Evolutionary conservation across 306 rosid genomes (phyloP), one percentile per base, ranked within the genome.

Genomic region (Acacia crassicarpa): DNA sequence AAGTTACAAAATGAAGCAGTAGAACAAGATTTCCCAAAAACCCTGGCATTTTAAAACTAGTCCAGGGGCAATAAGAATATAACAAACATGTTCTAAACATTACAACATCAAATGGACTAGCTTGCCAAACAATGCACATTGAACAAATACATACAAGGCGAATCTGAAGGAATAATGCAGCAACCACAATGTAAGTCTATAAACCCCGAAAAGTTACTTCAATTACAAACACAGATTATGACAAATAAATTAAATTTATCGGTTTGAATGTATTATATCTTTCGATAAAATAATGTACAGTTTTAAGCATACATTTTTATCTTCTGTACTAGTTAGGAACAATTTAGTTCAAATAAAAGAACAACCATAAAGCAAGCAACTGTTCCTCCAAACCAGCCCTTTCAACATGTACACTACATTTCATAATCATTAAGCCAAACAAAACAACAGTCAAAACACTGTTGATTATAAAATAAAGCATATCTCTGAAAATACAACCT

Each of bases 401-500:
- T 35, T n/a, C 78, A n/a, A 35, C 67, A 75, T 33, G 70, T 48
- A 35, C 66, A 35, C 38, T 56, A 8, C 22, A 56, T 56, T 56
- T 75, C 67, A 75, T 17, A 75, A 75, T 32, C 70, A 40, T 35
- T 8, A 38, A 9, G 15, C 4, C 15, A 14, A 40, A 14, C 70
- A 61, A 8, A 4, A 22, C 9, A 54, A 35, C 6, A 56, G 33
- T 22, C 13, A 38, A 75, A 56, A n/a, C 51, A 56, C 25, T 38
- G 44, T 3, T 8, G 35, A 38, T 13, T 17, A 41, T 4, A 59
- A 12, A 63, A 41, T 4, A 51, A 12, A 63, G 19, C 19, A 78
- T 23, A 82, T 58, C 71, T 5, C 51, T 49, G 41, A 43, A 76
- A 53, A n/a, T 48, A 74, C 33, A 86, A 95, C 99, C 97, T 95